Conservation (phyloP, 1,284 basidiomycete species). For the Pyrrhoderma noxium region DNA sequence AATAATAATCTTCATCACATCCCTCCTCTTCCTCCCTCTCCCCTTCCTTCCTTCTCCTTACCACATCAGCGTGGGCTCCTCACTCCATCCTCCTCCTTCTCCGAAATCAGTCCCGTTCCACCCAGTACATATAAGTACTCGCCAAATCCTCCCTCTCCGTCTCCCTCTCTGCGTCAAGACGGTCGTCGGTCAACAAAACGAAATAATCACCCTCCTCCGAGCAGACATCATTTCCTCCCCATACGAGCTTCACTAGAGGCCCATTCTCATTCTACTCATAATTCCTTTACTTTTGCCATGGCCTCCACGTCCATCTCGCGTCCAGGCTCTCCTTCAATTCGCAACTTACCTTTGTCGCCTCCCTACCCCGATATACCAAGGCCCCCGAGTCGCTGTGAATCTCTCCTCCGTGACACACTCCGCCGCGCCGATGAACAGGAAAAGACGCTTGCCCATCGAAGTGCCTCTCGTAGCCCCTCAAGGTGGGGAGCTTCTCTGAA, state of each 20-base stretch:
- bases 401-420: conserved; percentile 50
- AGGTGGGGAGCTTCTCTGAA: conserved; percentile 10
- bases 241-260: conserved; percentile 9
- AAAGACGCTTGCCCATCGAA: conserved; percentile 19
- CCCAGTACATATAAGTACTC: neutral
- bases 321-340: conserved; percentile 8
- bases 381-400: conserved; percentile 37
- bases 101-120: conserved; percentile 3
- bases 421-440: conserved; percentile 41
- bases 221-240: conserved; percentile 9
- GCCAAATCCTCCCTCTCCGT: neutral
- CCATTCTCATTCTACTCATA: conserved; percentile 6
- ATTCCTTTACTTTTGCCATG: neutral
- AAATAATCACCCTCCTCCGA: conserved; percentile 1
- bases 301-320: conserved; percentile 1
- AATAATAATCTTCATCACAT: conserved; percentile 2
- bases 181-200: conserved; percentile 4
- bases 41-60: neutral
- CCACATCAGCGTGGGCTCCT: conserved; percentile 2
- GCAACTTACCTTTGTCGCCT: conserved; percentile 12
- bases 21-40: conserved; percentile 6
- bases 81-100: conserved; percentile 10
- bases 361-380: conserved; percentile 7
- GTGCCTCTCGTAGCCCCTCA: conserved; percentile 18
- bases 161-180: conserved; percentile 3